Evolutionary conservation across 352 stramenopile species (phyloP).

Genomic region (Pelagophyceae sp.): DNA sequence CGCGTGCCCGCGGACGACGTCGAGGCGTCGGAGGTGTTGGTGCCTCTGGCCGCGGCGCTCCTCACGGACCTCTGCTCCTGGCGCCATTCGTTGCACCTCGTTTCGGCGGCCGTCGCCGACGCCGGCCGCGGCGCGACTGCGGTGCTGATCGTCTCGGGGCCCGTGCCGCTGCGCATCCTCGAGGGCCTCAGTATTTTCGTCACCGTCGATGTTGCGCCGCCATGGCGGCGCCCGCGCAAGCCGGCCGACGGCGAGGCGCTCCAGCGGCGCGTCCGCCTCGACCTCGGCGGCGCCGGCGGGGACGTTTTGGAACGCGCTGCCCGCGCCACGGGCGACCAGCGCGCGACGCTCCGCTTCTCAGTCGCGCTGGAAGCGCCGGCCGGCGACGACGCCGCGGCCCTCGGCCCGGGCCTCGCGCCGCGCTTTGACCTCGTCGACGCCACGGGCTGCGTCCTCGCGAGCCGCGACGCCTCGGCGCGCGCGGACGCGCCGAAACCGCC

Average conservation of each 20-base stretch:
- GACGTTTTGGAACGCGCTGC: no score
- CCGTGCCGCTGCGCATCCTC: background rate
- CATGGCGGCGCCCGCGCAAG: no score
- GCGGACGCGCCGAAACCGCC: background rate
- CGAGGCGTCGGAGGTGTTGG: no score
- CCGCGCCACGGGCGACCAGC: no score
- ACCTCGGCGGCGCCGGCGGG: no score
- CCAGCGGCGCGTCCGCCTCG: no score
- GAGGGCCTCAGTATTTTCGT: background rate
- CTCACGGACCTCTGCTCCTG: slow-evolving; percentile 11
- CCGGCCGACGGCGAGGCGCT: no score
- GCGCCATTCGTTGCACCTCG: background rate
- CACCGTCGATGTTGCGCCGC: background rate
- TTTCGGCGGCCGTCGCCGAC: background rate
- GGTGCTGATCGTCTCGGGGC: background rate
- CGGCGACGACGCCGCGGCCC: background rate
- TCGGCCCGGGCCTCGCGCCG: background rate
- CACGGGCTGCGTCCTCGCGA: background rate
- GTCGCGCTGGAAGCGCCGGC: background rate
- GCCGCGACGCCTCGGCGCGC: background rate
- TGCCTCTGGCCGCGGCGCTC: background rate
- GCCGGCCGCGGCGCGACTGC: no score
- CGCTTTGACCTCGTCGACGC: background rate
- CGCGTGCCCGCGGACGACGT: background rate
- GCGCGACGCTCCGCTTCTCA: background rate